Base-by-base conservation (phyloP, 1,284 basidiomycete species). In the Coniferiporia weirii region DNA sequence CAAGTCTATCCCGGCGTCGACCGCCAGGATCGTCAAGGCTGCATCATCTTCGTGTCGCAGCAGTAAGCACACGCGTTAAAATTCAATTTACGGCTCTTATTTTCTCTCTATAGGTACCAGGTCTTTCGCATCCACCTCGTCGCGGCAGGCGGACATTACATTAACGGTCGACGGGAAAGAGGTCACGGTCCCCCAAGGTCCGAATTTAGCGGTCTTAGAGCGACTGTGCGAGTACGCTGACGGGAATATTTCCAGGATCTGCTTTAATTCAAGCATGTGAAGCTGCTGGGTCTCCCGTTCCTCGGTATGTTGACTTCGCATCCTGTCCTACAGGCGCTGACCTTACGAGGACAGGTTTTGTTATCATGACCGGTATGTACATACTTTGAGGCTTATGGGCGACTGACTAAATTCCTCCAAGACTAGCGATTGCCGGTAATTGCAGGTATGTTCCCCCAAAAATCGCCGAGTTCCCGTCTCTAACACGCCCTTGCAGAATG, bases 211-310 rank as follows among this genome's bases (percentile, higher is more conserved):
- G 27, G 27, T 27, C 50, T 10, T 40, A 4, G 38, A 44, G 43
- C 43, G 22, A 59, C 56, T 15, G 59, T 34, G 48, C 27, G 54
- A n/a, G 38, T 49, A 35, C 49, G 52, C 61, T 66, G 64, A 59
- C 62, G 36, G 44, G 61, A 47, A 46, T 48, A 57, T 60, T 55
- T 52, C 61, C 62, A 92, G 93, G 94, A 53, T 89, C 92, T 65
- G 93, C 95, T 22, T 80, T 99, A 67, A 98, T 98, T 72, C 96
- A 98, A 76, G 96, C 96, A 59, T 98, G 96, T 74, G 90, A 93
- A 71, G 89, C 89, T 61, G 91, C 91, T 57, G 90, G 90, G 52
- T 79, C 88, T 45, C 77, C 81, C 57, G 84, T 93, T 72, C 90
- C 90, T 59, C 78, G 89, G 87, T 89, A 66, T 61, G 79, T 72